Evolutionary conservation across 768 basidiomycete genomes (phyloP).

Genomic region (Cystofilobasidium bisporidii): DNA sequence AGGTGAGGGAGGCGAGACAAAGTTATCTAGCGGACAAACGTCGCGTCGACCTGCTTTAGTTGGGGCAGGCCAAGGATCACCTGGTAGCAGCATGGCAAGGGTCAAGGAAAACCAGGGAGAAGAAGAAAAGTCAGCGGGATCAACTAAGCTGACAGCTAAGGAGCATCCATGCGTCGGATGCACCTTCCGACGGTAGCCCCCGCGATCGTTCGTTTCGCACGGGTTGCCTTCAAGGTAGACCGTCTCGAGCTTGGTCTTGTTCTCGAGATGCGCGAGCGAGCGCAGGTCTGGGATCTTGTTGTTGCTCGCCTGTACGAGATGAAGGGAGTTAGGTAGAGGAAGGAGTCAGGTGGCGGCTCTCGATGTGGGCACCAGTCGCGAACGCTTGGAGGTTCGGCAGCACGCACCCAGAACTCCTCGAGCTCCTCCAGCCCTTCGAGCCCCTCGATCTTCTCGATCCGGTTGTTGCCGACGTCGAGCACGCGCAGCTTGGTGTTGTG

Average conservation of each 20-base stretch:
- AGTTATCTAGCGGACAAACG: conserved; percentile 51
- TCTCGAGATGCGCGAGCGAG: conserved; percentile 52
- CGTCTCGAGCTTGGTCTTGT: conserved; percentile 55
- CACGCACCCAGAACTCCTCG: conserved; percentile 88
- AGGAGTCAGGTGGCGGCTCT: too few relatives aligned
- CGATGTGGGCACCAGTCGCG: too few relatives aligned
- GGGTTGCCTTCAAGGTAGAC: conserved; percentile 95
- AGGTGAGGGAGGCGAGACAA: neutral
- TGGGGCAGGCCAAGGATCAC: conserved; percentile 80
- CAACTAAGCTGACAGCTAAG: too few relatives aligned
- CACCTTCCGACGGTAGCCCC: conserved; percentile 68
- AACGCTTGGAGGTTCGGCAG: too few relatives aligned
- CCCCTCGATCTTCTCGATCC: conserved; percentile 67
- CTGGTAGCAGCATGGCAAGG: neutral
- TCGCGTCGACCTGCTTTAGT: conserved; percentile 88
- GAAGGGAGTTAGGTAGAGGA: neutral
- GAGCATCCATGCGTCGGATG: too few relatives aligned
- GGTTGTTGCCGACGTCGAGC: conserved; percentile 80
- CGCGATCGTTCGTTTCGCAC: conserved; percentile 66
- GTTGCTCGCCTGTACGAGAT: conserved; percentile 58
- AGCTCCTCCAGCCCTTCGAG: conserved; percentile 62
- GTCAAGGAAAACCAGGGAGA: neutral
- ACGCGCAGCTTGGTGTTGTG: conserved; percentile 68
- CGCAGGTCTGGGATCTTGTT: conserved; percentile 69
- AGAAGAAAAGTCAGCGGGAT: too few relatives aligned